Evolutionary conservation across 2,329 filamentous ascomycete species (phyloP).

Genomic region (Cryphonectria japonica): DNA sequence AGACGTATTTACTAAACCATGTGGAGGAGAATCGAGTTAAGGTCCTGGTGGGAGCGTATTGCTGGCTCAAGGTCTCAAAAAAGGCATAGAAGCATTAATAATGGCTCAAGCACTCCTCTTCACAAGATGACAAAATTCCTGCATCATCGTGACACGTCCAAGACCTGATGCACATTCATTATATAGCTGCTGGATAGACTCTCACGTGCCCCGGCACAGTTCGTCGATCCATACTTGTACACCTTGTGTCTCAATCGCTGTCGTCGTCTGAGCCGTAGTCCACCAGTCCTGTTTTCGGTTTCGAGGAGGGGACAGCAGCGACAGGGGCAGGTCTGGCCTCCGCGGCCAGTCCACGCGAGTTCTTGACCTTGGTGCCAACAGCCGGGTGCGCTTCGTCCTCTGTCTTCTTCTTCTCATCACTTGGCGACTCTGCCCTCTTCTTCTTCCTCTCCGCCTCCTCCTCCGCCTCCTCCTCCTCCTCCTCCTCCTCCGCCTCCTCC

Average conservation of each 20-base stretch:
- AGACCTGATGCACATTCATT: too few relatives aligned
- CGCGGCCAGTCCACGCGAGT: constrained; percentile 32
- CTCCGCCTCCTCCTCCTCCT: too few relatives aligned
- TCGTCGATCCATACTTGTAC: background rate
- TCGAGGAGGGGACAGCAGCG: constrained; percentile 26
- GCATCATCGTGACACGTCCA: background rate
- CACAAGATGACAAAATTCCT: background rate
- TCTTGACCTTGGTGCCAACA: background rate
- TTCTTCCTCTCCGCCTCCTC: too few relatives aligned
- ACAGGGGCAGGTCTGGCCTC: constrained; percentile 30
- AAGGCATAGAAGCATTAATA: constrained; percentile 21
- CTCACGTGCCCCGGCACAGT: background rate
- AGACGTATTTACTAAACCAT: background rate
- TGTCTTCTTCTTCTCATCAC: background rate
- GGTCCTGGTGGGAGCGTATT: background rate
- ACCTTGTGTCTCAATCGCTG: constrained; percentile 37
- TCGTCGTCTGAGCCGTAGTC: constrained; percentile 61
- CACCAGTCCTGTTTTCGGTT: constrained; percentile 49
- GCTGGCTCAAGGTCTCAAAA: background rate
- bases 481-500: background rate
- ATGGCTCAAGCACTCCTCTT: constrained; percentile 20
- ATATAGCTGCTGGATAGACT: too few relatives aligned
- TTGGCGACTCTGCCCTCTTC: too few relatives aligned
- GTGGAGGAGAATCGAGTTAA: background rate
- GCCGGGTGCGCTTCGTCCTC: constrained; percentile 12